These are phyloP conservation scores for Hevea brasiliensis DNA, from an alignment of 345 rosid species.

Conservation along the genomic window DNA sequence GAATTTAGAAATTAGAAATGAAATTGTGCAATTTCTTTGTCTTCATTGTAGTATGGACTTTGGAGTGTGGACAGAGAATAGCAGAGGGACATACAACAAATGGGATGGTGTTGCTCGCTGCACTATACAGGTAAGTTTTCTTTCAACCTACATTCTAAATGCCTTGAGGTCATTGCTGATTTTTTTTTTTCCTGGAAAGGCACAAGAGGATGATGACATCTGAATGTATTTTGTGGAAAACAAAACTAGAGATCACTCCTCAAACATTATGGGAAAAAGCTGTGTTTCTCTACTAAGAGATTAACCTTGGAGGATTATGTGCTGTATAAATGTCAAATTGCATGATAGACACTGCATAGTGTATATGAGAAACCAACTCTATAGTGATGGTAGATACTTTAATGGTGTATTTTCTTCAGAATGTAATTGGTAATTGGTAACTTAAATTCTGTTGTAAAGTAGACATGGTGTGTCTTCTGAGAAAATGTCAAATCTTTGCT, in stretches of 20 bases:
- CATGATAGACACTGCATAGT: not conserved
- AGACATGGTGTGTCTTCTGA: not conserved
- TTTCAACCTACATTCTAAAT: conserved; percentile 13
- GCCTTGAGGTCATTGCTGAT: not conserved
- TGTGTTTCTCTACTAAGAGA: not conserved
- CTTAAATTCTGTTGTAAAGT: not conserved
- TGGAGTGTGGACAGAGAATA: conserved; percentile 90
- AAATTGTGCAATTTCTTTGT: conserved; percentile 16
- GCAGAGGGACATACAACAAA: conserved; percentile 82
- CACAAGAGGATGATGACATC: not conserved
- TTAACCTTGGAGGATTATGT: not conserved
- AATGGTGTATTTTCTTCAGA: not conserved
- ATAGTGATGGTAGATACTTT: too few species aligned
- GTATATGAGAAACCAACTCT: too few species aligned
- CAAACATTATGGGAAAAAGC: not conserved
- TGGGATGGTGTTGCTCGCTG: conserved; percentile 91
- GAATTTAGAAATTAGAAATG: not conserved
- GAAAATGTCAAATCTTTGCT: not conserved
- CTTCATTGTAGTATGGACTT: conserved; percentile 71
- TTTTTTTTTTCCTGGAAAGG: not conserved
- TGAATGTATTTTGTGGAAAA: not conserved
- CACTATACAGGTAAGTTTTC: conserved; percentile 63
- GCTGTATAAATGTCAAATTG: not conserved
- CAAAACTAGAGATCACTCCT: not conserved
- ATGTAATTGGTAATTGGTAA: not conserved